A percentile compares a stretch with the other conserved stretches of the same genome.
Conservation (phyloP, 257 asterid genomes). For the Solanum medicagineum region DNA sequence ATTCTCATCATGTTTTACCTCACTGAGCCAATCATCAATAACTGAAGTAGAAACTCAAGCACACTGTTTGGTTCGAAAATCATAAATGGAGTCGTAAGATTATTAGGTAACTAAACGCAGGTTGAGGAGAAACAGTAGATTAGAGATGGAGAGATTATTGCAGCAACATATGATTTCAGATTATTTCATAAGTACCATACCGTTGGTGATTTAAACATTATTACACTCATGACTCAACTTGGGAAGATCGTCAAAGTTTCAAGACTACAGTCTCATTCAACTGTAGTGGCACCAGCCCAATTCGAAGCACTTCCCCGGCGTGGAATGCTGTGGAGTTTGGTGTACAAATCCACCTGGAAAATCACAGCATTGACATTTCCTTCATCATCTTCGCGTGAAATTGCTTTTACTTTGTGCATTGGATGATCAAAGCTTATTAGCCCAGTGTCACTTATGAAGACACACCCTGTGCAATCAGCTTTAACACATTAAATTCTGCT, state of each 20-base stretch:
- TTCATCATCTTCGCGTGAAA: slow-evolving; percentile 26
- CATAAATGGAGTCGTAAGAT: not conserved
- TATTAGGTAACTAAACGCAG: not conserved
- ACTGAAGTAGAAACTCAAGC: not conserved
- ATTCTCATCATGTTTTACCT: not conserved
- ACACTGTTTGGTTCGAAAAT: not conserved
- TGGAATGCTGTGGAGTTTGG: slow-evolving; percentile 42
- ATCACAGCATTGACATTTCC: slow-evolving; percentile 26
- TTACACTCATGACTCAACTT: not conserved
- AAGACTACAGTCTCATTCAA: slow-evolving; percentile 17
- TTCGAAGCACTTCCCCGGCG: slow-evolving; percentile 53
- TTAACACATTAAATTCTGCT: not conserved
- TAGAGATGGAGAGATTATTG: not conserved
- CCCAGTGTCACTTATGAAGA: slow-evolving; percentile 38
- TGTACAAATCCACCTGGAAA: slow-evolving; percentile 48
- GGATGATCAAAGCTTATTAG: slow-evolving; percentile 49
- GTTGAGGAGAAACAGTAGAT: not conserved
- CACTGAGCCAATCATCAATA: not conserved
- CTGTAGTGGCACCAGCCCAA: slow-evolving; percentile 33
- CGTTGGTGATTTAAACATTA: not conserved
- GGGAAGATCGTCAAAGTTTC: not conserved
- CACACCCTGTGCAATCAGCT: slow-evolving; percentile 34
- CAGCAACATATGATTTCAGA: not conserved
- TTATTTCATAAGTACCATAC: not conserved
- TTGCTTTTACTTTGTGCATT: slow-evolving; percentile 35